Evolutionary conservation across 2,329 filamentous ascomycete species (phyloP), one percentile per base, ranked within the genome.

Genomic region (Arthroderma sp.): DNA sequence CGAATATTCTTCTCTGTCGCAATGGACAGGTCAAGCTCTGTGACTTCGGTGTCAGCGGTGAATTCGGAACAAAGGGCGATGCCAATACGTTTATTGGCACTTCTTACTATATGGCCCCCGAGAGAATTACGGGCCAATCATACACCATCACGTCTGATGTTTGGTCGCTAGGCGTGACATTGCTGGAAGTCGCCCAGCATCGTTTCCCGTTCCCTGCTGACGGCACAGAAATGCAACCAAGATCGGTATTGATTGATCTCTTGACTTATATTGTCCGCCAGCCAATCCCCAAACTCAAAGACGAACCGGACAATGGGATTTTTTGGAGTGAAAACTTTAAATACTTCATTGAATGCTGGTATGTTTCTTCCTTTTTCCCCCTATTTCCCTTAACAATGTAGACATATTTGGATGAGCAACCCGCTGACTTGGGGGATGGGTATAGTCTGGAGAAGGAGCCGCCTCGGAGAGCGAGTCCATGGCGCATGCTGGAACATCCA

Each of bases 261-360:
- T 71, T 98, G 49, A 98, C 91, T 8, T 98, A 96, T 61, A 98
- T 98, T 60, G 91, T 98, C 38, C 81, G 86, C 53, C 91, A 98
- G 62, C 82, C 85, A 3, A 94, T 96, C 48, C 91, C 91, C 2
- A 93, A 87, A 62, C 71, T 98, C 51, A 96, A 95, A 65, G 91
- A 98, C 54, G 91, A 98, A 65, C 85, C 85, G 0, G 80, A 86
- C 30, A 85, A 83, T 53, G 81, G 81, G 47, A 93, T 98, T 53
- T 82, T 81, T 60, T 98, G 91, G 91, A 94, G 85, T 55, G 85
- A 93, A 55, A 94, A 85, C 59, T 96, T 98, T 68, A 98, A 98
- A 64, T 95, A 95, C 63, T 98, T 98, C 57, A 95, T 98, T 56
- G 88, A 95, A 68, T 95, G 88, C 77, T 96, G 91, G 89, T 96